Evolutionary conservation across 441 rosid genomes (phyloP).

Genomic region (Lepidium campestre): DNA sequence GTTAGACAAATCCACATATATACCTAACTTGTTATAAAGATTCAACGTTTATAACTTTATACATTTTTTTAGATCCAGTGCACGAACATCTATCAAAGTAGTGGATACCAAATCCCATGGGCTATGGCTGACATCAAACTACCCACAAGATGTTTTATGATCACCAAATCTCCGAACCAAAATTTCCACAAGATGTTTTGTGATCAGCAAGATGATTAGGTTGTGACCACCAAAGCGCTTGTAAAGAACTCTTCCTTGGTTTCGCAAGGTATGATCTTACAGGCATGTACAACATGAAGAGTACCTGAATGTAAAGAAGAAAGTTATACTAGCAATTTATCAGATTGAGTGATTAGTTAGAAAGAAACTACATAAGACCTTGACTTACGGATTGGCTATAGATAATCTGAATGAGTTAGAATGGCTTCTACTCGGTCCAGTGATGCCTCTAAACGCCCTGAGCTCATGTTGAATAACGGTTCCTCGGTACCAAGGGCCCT

Average conservation of each 20-base stretch:
- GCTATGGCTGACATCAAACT: background rate
- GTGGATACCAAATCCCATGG: background rate
- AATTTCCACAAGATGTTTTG: background rate
- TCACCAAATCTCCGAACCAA: background rate
- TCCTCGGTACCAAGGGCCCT: conserved; percentile 80
- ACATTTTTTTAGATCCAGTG: background rate
- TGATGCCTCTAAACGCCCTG: conserved; percentile 79
- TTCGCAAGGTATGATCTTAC: background rate
- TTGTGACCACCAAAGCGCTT: background rate
- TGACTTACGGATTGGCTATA: background rate
- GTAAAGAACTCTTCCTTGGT: background rate
- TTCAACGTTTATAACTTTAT: background rate
- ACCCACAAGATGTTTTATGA: background rate
- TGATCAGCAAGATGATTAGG: background rate
- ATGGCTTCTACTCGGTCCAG: conserved; percentile 84
- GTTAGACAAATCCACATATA: background rate
- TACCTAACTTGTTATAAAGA: background rate
- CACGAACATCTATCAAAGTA: background rate
- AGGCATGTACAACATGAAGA: background rate
- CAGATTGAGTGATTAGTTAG: background rate
- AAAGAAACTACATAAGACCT: background rate
- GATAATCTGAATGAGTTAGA: conserved; percentile 40
- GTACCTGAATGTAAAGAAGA: background rate
- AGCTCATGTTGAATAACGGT: conserved; percentile 77
- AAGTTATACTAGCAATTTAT: background rate